Base-by-base conservation (phyloP, 2,329 filamentous ascomycete species). In the Fusarium udum region DNA sequence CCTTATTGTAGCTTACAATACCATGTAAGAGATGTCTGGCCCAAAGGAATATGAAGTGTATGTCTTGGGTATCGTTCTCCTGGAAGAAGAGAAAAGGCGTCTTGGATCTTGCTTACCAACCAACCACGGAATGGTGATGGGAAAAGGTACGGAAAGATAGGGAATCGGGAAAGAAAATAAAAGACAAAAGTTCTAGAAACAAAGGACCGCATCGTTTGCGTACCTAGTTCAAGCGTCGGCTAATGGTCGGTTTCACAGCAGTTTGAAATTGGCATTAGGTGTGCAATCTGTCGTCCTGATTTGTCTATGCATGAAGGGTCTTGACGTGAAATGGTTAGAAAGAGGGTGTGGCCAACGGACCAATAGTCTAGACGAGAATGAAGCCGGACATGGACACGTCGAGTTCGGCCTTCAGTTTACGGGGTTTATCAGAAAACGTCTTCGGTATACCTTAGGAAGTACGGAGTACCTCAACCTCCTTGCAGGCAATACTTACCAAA, bases 61-160 rank as follows among this genome's bases (percentile, higher is more conserved):
- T 71, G 46, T 77, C 68, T 72, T 73, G 64, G 92, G 83, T 92
- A 92, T 71, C 93, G 94, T 82, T 71, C 71, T 73, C 66, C 67
- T 68, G 67, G 65, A 69, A 59, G 48, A 70, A 74, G 71, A 75
- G 67, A 72, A 76, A 73, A 67, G 75, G 74, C 72, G 74, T 74
- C 75, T 69, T 64, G 69, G 68, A 72, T 58, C 67, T 64, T 73
- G 69, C 60, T 74, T 73, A 68, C 60, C 31, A 67, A 67, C 52
- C 26, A 65, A 71, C 49, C 59, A 39, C 26, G 52, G 36, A 60
- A 70, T 75, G 61, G 75, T 67, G 71, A 75, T 51, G 59, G 64
- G 67, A 75, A 75, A 74, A 66, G 53, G 71, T 58, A 73, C 49
- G 55, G 55, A 62, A 71, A 31, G 63, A 67, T 46, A 49, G 34